Evolutionary conservation across 176 grass and related monocot species (phyloP).

Genomic region (Oropetium thomaeum): DNA sequence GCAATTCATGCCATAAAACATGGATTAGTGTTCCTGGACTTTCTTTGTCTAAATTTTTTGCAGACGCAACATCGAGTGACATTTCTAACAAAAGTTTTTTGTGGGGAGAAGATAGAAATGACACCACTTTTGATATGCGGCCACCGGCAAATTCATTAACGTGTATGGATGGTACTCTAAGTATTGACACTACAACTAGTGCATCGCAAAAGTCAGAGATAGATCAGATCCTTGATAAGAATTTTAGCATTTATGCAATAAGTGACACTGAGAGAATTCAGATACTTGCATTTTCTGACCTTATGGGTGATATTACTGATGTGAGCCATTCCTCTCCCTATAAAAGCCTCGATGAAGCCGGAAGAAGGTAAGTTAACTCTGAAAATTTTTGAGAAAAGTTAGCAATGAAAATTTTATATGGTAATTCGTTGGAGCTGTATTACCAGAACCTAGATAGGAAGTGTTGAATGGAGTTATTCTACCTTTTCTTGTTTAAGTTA

Average conservation of each 20-base stretch:
- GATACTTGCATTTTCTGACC: constrained; percentile 78
- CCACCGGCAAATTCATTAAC: constrained; percentile 49
- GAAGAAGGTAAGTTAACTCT: constrained; percentile 57
- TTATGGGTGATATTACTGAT: constrained; percentile 81
- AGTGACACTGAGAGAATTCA: constrained; percentile 59
- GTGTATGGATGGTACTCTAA: constrained; percentile 37
- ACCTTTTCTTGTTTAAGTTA: background rate
- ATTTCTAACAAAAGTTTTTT: constrained; percentile 57
- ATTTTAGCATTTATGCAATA: constrained; percentile 39
- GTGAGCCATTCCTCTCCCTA: constrained; percentile 64
- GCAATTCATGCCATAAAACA: constrained; percentile 38
- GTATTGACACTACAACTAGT: constrained; percentile 31
- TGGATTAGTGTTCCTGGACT: constrained; percentile 48
- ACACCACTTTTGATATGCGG: constrained; percentile 40
- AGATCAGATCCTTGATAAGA: constrained; percentile 56
- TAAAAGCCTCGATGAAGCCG: constrained; percentile 87
- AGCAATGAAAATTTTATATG: no score
- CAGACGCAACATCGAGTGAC: constrained; percentile 33
- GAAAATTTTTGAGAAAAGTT: no score
- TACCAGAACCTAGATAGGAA: constrained; percentile 19
- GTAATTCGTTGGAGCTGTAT: constrained; percentile 10
- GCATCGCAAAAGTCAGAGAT: constrained; percentile 51
- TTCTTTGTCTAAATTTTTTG: constrained; percentile 63
- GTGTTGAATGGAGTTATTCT: constrained; percentile 5
- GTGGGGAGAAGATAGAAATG: constrained; percentile 67